Conservation (phyloP, 179 eudicot species). For the Beta lomatogona region DNA sequence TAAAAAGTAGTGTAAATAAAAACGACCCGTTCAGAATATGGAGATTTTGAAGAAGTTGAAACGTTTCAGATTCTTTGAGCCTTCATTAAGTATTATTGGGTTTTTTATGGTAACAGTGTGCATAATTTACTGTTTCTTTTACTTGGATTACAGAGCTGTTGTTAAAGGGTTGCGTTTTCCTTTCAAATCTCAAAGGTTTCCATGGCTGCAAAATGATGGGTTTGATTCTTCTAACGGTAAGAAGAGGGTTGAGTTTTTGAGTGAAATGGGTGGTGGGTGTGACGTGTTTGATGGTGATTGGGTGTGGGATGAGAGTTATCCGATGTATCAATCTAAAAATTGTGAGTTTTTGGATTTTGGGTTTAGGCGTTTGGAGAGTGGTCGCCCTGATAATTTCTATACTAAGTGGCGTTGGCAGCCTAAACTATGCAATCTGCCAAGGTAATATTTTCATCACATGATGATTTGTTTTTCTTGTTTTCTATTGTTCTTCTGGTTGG, state of each 20-base stretch:
- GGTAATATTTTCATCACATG: slow-evolving; percentile 34
- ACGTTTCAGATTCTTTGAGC: slow-evolving; percentile 59
- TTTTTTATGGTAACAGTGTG: slow-evolving; percentile 45
- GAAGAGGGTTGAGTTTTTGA: slow-evolving; percentile 53
- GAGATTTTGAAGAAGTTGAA: slow-evolving; percentile 49
- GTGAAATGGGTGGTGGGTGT: slow-evolving; percentile 57
- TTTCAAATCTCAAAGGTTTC: slow-evolving; percentile 39
- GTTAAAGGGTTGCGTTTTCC: slow-evolving; percentile 44
- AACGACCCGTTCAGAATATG: neutral
- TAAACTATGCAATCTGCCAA: slow-evolving; percentile 83
- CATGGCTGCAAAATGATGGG: slow-evolving; percentile 44
- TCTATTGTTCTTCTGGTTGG: neutral
- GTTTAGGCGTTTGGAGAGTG: slow-evolving; percentile 89
- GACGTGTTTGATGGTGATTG: slow-evolving; percentile 95
- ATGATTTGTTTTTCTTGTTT: neutral
- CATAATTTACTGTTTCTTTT: slow-evolving; percentile 54
- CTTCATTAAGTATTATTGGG: slow-evolving; percentile 60
- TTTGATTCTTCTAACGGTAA: neutral
- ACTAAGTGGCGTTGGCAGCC: slow-evolving; percentile 99
- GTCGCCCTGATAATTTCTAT: slow-evolving; percentile 74
- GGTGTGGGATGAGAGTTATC: slow-evolving; percentile 97
- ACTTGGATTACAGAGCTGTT: slow-evolving; percentile 61
- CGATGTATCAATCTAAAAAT: slow-evolving; percentile 69
- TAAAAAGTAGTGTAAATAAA: too few species aligned
- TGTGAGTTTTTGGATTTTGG: slow-evolving; percentile 91